A percentile compares a stretch with the other conserved stretches of the same genome.
Evolutionary conservation across 2,329 filamentous ascomycete genomes (phyloP).

Genomic region (Lachnellula hyalina): DNA sequence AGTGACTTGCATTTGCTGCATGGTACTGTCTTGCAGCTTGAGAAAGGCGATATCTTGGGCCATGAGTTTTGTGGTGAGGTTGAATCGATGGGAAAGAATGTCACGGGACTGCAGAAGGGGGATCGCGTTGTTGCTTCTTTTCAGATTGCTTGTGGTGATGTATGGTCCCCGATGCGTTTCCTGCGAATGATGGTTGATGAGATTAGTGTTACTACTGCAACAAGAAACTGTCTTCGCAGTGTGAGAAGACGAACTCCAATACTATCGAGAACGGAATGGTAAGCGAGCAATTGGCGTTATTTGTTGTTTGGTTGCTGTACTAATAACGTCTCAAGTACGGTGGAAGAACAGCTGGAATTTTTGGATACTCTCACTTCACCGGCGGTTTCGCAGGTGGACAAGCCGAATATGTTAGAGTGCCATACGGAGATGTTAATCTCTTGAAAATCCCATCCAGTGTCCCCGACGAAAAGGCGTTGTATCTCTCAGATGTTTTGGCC

Average conservation of each 20-base stretch:
- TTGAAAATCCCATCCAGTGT: conserved; percentile 72
- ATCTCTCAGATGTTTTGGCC: conserved; percentile 71
- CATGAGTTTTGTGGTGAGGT: conserved; percentile 50
- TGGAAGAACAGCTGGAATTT: conserved; percentile 66
- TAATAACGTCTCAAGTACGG: conserved; percentile 51
- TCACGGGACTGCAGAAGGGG: conserved; percentile 51
- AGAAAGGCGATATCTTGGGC: conserved; percentile 49
- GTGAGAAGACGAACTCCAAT: conserved; percentile 74
- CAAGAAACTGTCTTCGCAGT: conserved; percentile 72
- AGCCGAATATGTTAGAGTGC: conserved; percentile 80
- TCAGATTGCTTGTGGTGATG: conserved; percentile 66
- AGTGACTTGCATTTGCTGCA: conserved; percentile 35
- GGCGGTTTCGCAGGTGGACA: conserved; percentile 86
- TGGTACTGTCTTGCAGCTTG: conserved; percentile 38
- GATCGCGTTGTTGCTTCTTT: conserved; percentile 78
- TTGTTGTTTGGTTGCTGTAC: neutral
- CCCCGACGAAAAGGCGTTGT: conserved; percentile 76
- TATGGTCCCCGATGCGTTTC: conserved; percentile 32
- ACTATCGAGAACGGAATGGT: conserved; percentile 62
- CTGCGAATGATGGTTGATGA: neutral
- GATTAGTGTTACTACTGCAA: conserved; percentile 69
- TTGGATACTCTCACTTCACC: conserved; percentile 72
- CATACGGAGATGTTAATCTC: conserved; percentile 74
- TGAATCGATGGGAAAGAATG: conserved; percentile 42
- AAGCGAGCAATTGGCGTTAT: neutral